Evolutionary conservation across 2,329 filamentous ascomycete genomes (phyloP), one percentile per base, ranked within the genome.

Genomic region (Trichophaea hybrida): DNA sequence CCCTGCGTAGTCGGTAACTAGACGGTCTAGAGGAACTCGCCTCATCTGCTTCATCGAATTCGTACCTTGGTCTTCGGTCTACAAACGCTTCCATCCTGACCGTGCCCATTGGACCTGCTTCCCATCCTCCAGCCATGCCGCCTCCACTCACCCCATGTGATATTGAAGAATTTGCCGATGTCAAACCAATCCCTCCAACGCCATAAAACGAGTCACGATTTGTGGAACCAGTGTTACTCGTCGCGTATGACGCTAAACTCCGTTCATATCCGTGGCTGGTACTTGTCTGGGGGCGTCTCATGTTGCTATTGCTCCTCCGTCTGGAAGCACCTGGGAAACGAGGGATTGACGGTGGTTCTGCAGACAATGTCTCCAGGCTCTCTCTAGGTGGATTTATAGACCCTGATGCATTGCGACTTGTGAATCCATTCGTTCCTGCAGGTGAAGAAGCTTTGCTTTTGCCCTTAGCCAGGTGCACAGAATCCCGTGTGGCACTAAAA

Each of bases 61-160:
- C 61, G 34, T 64, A 59, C 48, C 58, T 60, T 32, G 60, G 54
- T 6, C 57, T 55, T 49, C 59, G 62, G 64, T 82, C 80, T 66
- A 98, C 94, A 71, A 97, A 98, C 0, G 93, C 93, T 72, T 97
- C 91, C 91, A 98, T 97, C 33, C 93, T 82, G 51, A 97, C 82
- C 1, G 90, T 97, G 1, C 90, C 89, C 60, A 94, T 84, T 1
- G 86, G 66, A 12, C 65, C 64, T 33, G 66, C 56, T 12, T 69
- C 67, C 64, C 64, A 65, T 6, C 59, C 56, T 37, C 60, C 57
- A 37, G 56, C 46, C 55, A 4, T 49, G 58, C 50, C 58, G 53
- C 50, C 50, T 35, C n/a, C 48, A 51, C 17, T 15, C 10, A 34
- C 51, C 10, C 10, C 32, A n/a, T 34, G n/a, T n/a, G 24, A 8